phyloP scores from a whole-genome alignment of 306 rosid genomes.

The Cicer judaicum region DNA sequence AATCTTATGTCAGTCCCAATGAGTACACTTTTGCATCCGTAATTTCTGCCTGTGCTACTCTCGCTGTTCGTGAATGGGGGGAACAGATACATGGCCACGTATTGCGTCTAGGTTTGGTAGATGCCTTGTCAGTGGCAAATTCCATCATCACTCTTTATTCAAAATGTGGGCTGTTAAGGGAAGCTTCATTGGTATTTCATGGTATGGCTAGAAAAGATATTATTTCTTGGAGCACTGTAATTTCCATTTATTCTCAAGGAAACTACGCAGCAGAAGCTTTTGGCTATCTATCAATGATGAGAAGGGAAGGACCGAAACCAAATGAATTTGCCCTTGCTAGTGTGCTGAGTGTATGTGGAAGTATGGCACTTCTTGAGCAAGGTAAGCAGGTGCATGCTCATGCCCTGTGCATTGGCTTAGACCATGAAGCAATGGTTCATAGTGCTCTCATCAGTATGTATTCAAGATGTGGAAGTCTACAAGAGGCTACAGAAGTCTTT shows the following conservation, averaged over 20 bases:
- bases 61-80: conserved; percentile 64
- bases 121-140: conserved; percentile 71
- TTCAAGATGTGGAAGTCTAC: conserved; percentile 74
- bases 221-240: conserved; percentile 88
- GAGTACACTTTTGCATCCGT: conserved; percentile 75
- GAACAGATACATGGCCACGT: conserved; percentile 66
- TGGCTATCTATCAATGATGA: conserved; percentile 72
- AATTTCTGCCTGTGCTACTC: conserved; percentile 72
- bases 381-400: conserved; percentile 84
- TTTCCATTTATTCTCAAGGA: conserved; percentile 76
- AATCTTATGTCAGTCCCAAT: conserved; percentile 64
- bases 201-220: conserved; percentile 64
- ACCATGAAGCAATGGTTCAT: conserved; percentile 58
- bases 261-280: conserved; percentile 74
- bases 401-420: conserved; percentile 63
- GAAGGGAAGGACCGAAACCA: conserved; percentile 72
- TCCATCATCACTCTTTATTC: conserved; percentile 73
- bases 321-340: conserved; percentile 79
- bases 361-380: conserved; percentile 77
- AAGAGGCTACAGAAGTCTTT: conserved; percentile 68
- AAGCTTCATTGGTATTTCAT: conserved; percentile 64
- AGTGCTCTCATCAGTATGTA: conserved; percentile 79
- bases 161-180: conserved; percentile 62
- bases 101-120: conserved; percentile 58
- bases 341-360: conserved; percentile 76